Base-by-base conservation (phyloP, 2,329 filamentous ascomycete genomes). In the Ophiobolus disseminans region DNA sequence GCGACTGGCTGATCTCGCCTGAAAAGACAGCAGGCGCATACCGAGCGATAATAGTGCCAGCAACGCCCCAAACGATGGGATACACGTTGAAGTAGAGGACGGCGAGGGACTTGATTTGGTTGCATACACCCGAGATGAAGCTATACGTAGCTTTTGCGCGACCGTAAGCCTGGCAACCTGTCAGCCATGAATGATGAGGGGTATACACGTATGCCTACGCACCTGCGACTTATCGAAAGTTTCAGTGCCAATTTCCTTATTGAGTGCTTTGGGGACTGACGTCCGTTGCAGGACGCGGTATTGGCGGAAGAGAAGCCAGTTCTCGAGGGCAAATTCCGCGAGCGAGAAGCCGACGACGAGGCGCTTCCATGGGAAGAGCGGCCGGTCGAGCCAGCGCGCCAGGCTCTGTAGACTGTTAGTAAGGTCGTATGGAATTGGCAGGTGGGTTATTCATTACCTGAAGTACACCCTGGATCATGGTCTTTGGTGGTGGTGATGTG, bases 341-440 rank as follows among this genome's bases (percentile, higher is more conserved):
- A 97, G 74, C 22, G 91, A 96, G 79, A 99, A 99, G 66, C 91
- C 90, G 63, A 97, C 84, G 66, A 99, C 92, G 65, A 99, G 86
- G 73, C 86, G 89, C 85, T 97, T 99, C 94, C 94, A 99, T 45
- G 94, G 93, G 79, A 97, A 96, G 69, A 90, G 81, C 49, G 93
- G 92, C 69, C 90, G 86, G 80, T 99, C 94, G 66, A 97, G 87
- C 75, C 89, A 86, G 74, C 85, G 85, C 70, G 91, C 90, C 62
- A 97, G 86, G 79, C 83, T 79, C 80, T 85, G 35, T 19, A 13
- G 7, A 16, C 2, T 38, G 44, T 70, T 45, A 67, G 55, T 43
- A 19, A 4, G 4, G 19, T n/a, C 16, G 31, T 28, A 3, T 39
- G n/a, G 9, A 28, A 28, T 28, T 10, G n/a, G 25, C n/a, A 28